Evolutionary conservation across 139 green algal species (phyloP).

Genomic region (Astrephomene gubernaculifera): DNA sequence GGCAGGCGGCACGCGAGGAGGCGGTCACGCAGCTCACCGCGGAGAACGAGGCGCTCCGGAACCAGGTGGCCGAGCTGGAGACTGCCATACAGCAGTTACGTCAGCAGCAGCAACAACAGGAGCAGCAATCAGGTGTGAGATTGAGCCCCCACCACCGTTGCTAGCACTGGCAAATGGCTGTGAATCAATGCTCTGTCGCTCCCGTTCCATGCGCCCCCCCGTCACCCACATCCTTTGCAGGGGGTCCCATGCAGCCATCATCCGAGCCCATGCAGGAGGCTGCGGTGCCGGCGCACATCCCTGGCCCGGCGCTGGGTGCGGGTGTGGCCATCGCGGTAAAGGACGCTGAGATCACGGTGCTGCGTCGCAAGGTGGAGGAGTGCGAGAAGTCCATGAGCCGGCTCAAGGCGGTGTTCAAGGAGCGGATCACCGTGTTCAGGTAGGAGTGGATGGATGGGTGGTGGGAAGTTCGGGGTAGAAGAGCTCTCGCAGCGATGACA

Average conservation of each 20-base stretch:
- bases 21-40: constrained; percentile 47
- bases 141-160: no score
- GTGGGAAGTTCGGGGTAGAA: no score
- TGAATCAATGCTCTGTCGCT: no score
- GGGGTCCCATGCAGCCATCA: no score
- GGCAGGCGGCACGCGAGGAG: constrained; percentile 20
- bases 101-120: background rate
- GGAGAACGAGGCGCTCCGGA: constrained; percentile 53
- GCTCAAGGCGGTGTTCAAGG: constrained; percentile 81
- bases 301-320: constrained; percentile 6
- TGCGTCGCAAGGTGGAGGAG: constrained; percentile 57
- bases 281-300: background rate
- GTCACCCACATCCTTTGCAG: no score
- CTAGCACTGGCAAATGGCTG: no score
- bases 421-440: constrained; percentile 75
- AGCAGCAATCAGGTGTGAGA: no score
- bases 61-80: constrained; percentile 38
- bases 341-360: constrained; percentile 63
- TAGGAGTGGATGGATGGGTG: constrained; percentile 11
- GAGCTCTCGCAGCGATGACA: no score
- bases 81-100: constrained; percentile 33
- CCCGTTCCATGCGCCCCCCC: no score
- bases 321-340: constrained; percentile 35
- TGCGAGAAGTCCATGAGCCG: constrained; percentile 57
- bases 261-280: no score